Evolutionary conservation across 805 yeast genomes (phyloP).

Genomic region (Spathaspora gorwiae): DNA sequence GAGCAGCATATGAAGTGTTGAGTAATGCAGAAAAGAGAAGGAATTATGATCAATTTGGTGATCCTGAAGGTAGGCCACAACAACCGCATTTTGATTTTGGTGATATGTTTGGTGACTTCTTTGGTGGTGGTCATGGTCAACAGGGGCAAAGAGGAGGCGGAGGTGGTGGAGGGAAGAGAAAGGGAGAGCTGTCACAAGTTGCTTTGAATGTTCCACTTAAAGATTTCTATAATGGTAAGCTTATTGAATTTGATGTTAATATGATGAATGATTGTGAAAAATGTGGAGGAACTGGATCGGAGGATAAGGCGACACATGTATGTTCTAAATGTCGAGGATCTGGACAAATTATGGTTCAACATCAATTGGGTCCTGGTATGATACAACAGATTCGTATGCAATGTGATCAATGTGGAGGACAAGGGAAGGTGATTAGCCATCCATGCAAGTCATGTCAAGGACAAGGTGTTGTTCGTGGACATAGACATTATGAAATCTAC

Average conservation of each 20-base stretch:
- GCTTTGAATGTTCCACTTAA: slow-evolving; percentile 51
- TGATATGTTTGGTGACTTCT: slow-evolving; percentile 53
- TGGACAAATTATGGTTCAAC: slow-evolving; percentile 61
- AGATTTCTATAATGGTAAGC: slow-evolving; percentile 70
- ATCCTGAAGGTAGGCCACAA: slow-evolving; percentile 46
- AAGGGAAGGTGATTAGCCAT: slow-evolving; percentile 61
- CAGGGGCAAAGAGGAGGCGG: neutral
- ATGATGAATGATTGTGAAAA: slow-evolving; percentile 71
- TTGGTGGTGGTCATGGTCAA: slow-evolving; percentile 17
- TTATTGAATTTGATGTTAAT: slow-evolving; percentile 54
- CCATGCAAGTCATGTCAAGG: slow-evolving; percentile 74
- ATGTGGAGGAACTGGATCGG: slow-evolving; percentile 83
- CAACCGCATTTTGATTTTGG: slow-evolving; percentile 43
- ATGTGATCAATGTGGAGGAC: slow-evolving; percentile 79
- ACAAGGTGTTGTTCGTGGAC: slow-evolving; percentile 51
- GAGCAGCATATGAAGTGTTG: slow-evolving; percentile 88
- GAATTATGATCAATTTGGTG: slow-evolving; percentile 74
- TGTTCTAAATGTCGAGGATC: slow-evolving; percentile 73
- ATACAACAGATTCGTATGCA: slow-evolving; percentile 74
- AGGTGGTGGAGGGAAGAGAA: slow-evolving; percentile 36
- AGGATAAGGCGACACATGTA: slow-evolving; percentile 63
- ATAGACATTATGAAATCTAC: slow-evolving; percentile 55
- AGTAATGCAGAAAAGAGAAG: slow-evolving; percentile 64
- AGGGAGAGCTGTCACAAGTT: slow-evolving; percentile 62
- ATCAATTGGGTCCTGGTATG: slow-evolving; percentile 88